phyloP scores from a whole-genome alignment of 768 basidiomycete genomes.

The Tricholoma terreum region DNA sequence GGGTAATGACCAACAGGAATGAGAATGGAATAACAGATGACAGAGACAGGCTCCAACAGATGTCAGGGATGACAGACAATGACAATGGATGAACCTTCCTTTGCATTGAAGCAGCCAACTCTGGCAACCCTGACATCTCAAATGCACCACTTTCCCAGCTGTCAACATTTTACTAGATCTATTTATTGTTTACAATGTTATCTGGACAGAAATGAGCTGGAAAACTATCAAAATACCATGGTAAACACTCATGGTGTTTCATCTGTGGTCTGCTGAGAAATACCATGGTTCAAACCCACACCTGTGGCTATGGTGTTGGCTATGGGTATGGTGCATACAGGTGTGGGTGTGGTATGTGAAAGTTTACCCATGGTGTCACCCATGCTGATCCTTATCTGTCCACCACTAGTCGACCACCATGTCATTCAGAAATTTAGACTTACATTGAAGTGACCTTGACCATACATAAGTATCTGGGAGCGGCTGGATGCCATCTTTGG shows the following conservation, averaged over 20 bases:
- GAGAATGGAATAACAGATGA: too few species aligned
- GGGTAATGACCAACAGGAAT: background rate
- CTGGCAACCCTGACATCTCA: too few species aligned
- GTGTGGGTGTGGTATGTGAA: too few species aligned
- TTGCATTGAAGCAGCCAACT: background rate
- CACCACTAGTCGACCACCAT: too few species aligned
- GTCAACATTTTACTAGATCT: background rate
- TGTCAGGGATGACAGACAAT: background rate
- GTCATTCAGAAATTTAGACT: too few species aligned
- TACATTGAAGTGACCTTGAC: too few species aligned
- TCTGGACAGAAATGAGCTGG: background rate
- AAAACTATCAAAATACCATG: background rate
- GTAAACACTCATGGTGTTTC: background rate
- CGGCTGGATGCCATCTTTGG: too few species aligned
- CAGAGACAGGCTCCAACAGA: background rate
- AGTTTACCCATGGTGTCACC: too few species aligned
- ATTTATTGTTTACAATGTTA: background rate
- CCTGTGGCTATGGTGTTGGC: background rate
- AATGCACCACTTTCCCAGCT: too few species aligned
- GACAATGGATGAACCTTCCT: background rate
- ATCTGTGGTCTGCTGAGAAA: background rate
- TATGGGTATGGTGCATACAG: background rate
- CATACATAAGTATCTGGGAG: too few species aligned
- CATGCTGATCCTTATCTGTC: too few species aligned
- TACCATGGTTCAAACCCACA: background rate